phyloP scores from a whole-genome alignment of 805 yeast genomes.

The Grigorovia humatica region DNA sequence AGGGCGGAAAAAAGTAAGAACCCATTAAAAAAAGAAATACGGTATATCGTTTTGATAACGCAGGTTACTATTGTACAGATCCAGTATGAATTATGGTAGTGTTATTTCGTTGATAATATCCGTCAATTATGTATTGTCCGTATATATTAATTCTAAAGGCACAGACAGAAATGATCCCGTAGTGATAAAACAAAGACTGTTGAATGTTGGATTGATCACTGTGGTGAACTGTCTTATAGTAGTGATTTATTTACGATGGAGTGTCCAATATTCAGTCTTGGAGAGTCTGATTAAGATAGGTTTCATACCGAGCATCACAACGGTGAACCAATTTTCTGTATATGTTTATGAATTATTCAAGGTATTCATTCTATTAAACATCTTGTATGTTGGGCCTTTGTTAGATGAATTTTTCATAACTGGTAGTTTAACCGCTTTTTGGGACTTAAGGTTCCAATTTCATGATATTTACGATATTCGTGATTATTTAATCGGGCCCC shows the following conservation, averaged over 20 bases:
- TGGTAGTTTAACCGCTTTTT: neutral
- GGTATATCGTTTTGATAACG: neutral
- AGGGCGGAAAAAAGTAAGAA: too few species aligned
- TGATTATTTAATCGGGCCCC: constrained; percentile 26
- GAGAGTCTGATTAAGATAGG: constrained; percentile 13
- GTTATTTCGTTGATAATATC: neutral
- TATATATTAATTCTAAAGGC: constrained; percentile 14
- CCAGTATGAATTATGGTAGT: neutral
- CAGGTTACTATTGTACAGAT: neutral
- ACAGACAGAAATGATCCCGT: constrained; percentile 25
- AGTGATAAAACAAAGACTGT: constrained; percentile 19
- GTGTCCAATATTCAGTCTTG: neutral
- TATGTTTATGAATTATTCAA: constrained; percentile 10
- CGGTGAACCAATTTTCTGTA: constrained; percentile 6
- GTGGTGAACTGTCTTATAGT: constrained; percentile 10
- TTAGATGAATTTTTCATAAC: constrained; percentile 8
- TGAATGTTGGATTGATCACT: constrained; percentile 10
- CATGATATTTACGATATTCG: constrained; percentile 25
- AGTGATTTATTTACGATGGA: constrained; percentile 12
- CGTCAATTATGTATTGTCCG: constrained; percentile 14
- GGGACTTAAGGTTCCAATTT: constrained; percentile 13
- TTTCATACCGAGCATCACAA: constrained; percentile 17
- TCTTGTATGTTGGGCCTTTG: constrained; percentile 22
- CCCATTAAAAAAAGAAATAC: neutral
- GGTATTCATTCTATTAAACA: constrained; percentile 8